Percentiles rank a stretch among this genome's conserved stretches.
Evolutionary conservation across 768 basidiomycete genomes (phyloP).

Genomic region (Tulasnella sp.): DNA sequence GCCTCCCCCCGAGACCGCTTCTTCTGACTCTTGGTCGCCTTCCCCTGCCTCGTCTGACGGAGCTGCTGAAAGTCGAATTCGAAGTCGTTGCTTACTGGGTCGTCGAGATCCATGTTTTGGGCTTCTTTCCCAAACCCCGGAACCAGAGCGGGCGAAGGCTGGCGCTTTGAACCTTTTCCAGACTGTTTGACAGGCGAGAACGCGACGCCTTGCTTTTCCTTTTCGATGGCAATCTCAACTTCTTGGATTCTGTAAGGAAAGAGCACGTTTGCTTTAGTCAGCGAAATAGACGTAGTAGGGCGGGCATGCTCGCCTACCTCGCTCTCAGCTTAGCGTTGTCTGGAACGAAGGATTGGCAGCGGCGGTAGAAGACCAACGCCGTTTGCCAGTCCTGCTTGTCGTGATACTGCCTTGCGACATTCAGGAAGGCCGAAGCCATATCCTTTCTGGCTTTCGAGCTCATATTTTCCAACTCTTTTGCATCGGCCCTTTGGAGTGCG

Average conservation of each 20-base stretch:
- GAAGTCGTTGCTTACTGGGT: neutral
- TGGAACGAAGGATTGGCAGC: slow-evolving; percentile 78
- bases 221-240: slow-evolving; percentile 44
- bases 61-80: neutral
- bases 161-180: neutral
- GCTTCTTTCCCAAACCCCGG: neutral
- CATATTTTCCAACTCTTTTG: slow-evolving; percentile 56
- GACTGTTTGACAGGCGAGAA: neutral
- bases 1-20: slow-evolving; percentile 11
- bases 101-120: slow-evolving; percentile 10
- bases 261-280: neutral
- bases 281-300: slow-evolving; percentile 38
- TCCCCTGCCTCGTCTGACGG: slow-evolving; percentile 10
- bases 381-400: slow-evolving; percentile 82
- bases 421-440: slow-evolving; percentile 78
- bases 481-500: slow-evolving; percentile 59
- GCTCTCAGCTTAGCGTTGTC: slow-evolving; percentile 80
- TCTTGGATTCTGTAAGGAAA: slow-evolving; percentile 40
- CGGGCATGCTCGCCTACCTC: slow-evolving; percentile 64
- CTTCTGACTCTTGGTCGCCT: neutral
- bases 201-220: slow-evolving; percentile 34
- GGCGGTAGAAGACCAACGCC: slow-evolving; percentile 76
- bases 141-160: neutral
- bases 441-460: slow-evolving; percentile 76
- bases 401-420: slow-evolving; percentile 72